Evolutionary conservation across 139 green algal genomes (phyloP).

Genomic region (Eudorina sp.): DNA sequence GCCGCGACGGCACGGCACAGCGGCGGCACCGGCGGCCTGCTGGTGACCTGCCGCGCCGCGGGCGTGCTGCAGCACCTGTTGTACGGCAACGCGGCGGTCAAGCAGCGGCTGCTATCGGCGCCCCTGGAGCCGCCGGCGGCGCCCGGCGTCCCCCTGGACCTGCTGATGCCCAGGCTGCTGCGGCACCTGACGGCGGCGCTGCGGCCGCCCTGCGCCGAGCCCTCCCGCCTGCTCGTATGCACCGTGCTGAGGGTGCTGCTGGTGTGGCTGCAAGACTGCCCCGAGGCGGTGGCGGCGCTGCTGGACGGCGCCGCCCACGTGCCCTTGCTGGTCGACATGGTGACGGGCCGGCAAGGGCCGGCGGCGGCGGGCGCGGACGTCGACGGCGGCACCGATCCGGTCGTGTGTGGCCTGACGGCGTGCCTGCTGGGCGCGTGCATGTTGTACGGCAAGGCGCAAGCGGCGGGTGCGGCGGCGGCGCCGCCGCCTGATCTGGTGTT

Average conservation of each 20-base stretch:
- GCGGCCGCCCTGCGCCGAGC: conserved; percentile 29
- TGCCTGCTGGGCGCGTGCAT: conserved; percentile 81
- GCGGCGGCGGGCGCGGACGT: background rate
- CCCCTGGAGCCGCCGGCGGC: conserved; percentile 44
- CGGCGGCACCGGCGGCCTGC: background rate
- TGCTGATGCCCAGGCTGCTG: conserved; percentile 52
- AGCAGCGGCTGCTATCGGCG: conserved; percentile 59
- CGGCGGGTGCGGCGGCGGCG: conserved; percentile 42
- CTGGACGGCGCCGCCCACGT: conserved; percentile 63
- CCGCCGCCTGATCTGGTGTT: conserved; percentile 59
- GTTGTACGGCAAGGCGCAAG: conserved; percentile 53
- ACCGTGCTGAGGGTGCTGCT: conserved; percentile 74
- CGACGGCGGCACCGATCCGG: background rate
- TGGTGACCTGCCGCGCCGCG: conserved; percentile 52
- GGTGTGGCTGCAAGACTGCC: conserved; percentile 78
- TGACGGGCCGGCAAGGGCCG: conserved; percentile 11
- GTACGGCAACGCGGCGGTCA: conserved; percentile 49
- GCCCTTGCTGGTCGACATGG: conserved; percentile 67
- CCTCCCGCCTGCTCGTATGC: conserved; percentile 50
- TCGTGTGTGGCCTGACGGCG: conserved; percentile 70
- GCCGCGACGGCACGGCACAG: too few relatives aligned
- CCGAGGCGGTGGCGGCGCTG: conserved; percentile 65
- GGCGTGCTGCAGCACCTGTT: conserved; percentile 66
- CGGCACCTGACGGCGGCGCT: conserved; percentile 20
- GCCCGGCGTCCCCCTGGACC: conserved; percentile 32